These are phyloP conservation scores for Kazachstania africana DNA, from an alignment of 805 yeast species.

Conservation along the genomic window DNA sequence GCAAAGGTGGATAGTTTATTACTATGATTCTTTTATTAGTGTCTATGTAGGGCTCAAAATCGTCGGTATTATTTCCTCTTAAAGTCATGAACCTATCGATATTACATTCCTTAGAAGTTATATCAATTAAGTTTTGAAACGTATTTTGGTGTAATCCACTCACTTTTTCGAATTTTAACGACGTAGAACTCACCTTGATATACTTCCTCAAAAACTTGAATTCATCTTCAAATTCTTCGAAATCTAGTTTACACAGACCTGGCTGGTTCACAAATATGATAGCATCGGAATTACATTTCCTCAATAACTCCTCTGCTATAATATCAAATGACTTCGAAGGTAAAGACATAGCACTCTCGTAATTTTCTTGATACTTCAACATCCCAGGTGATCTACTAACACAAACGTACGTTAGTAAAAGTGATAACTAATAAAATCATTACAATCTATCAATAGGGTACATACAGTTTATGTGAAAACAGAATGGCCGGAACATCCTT, in stretches of 20 bases:
- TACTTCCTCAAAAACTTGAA: constrained; percentile 42
- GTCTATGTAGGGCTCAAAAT: constrained; percentile 50
- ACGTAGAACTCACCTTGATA: constrained; percentile 45
- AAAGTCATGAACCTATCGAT: constrained; percentile 13
- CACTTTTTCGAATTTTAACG: constrained; percentile 45
- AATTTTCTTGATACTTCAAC: constrained; percentile 10
- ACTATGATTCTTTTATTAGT: constrained; percentile 48
- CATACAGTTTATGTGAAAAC: constrained; percentile 8
- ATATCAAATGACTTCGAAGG: constrained; percentile 21
- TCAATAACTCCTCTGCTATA: constrained; percentile 24
- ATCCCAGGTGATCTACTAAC: constrained; percentile 15
- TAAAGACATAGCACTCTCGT: constrained; percentile 6
- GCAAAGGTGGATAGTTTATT: constrained; percentile 44
- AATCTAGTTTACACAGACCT: constrained; percentile 38
- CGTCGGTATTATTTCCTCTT: constrained; percentile 30
- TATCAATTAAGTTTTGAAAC: constrained; percentile 11
- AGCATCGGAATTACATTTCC: constrained; percentile 41
- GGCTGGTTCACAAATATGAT: constrained; percentile 47
- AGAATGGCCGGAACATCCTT: constrained; percentile 9
- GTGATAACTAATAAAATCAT: not conserved
- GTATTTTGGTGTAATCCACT: constrained; percentile 14
- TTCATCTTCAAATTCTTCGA: constrained; percentile 27
- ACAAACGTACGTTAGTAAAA: not conserved
- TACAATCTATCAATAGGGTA: not conserved
- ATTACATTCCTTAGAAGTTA: constrained; percentile 14